A percentile compares a stretch with the other conserved stretches of the same genome.
Evolutionary conservation across 176 grass and related monocot species (phyloP).

Genomic region (Rhynchospora pubera): DNA sequence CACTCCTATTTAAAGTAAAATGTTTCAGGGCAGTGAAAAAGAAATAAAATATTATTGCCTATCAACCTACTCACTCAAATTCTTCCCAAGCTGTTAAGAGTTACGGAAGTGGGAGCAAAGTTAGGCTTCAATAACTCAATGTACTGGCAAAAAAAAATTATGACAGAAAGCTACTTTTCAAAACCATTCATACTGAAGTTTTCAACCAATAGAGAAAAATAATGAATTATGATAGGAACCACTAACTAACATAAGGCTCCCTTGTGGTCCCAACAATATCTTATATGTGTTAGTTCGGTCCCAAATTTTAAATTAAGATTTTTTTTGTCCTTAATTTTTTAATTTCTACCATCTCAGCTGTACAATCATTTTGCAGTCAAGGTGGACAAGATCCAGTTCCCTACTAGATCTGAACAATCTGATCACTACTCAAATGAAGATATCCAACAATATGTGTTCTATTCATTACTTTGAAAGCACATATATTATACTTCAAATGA

Average conservation of each 20-base stretch:
- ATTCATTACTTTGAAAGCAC: neutral
- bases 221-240: neutral
- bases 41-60: neutral
- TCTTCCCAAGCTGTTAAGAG: neutral
- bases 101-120: neutral
- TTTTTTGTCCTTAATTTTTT: no score
- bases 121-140: constrained; percentile 9
- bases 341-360: no score
- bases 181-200: constrained; percentile 4
- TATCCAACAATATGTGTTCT: neutral
- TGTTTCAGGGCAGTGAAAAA: neutral
- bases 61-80: neutral
- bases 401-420: neutral
- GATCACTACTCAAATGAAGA: neutral
- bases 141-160: neutral
- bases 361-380: no score
- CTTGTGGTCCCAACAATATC: no score
- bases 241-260: neutral
- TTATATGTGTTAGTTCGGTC: no score
- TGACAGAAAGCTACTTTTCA: neutral
- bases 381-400: neutral
- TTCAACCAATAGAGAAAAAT: neutral
- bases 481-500: neutral
- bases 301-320: no score
- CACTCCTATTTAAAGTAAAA: neutral